Conservation (phyloP, 257 asterid species). For the Lantana camara region DNA sequence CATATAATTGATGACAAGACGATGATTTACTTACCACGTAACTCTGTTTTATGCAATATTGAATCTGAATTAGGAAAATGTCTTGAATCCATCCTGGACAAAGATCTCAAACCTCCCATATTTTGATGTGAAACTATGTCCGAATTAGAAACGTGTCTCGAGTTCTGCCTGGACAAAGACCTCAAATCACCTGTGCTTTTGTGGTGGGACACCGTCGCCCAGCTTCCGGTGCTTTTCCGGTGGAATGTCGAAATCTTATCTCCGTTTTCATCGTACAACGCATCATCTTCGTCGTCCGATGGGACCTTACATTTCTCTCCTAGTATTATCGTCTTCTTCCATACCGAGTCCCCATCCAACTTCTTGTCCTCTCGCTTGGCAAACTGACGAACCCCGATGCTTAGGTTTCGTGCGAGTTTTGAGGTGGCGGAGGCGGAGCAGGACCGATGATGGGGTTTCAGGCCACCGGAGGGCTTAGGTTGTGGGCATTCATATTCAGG, state of each 20-base stretch:
- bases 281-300: constrained; percentile 41
- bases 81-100: constrained; percentile 24
- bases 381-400: constrained; percentile 41
- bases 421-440: constrained; percentile 31
- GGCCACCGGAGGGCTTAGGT: constrained; percentile 26
- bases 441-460: constrained; percentile 40
- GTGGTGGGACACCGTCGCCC: too few relatives aligned
- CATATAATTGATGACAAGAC: too few relatives aligned
- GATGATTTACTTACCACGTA: too few relatives aligned
- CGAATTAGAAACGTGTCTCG: neutral
- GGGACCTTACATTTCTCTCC: constrained; percentile 86
- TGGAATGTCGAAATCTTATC: constrained; percentile 60
- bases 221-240: constrained; percentile 35
- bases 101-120: neutral
- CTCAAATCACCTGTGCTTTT: too few relatives aligned
- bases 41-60: too few relatives aligned
- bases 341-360: constrained; percentile 73
- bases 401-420: constrained; percentile 48
- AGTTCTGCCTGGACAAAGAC: constrained; percentile 26
- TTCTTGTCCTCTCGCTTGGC: constrained; percentile 37
- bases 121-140: neutral
- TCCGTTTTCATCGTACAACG: constrained; percentile 71
- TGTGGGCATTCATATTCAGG: neutral
- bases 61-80: too few relatives aligned
- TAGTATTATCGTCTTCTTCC: constrained; percentile 87